A percentile compares a stretch with the other conserved stretches of the same genome.
Conservation (phyloP, 2,329 filamentous ascomycete species). For the Onygenales sp. region DNA sequence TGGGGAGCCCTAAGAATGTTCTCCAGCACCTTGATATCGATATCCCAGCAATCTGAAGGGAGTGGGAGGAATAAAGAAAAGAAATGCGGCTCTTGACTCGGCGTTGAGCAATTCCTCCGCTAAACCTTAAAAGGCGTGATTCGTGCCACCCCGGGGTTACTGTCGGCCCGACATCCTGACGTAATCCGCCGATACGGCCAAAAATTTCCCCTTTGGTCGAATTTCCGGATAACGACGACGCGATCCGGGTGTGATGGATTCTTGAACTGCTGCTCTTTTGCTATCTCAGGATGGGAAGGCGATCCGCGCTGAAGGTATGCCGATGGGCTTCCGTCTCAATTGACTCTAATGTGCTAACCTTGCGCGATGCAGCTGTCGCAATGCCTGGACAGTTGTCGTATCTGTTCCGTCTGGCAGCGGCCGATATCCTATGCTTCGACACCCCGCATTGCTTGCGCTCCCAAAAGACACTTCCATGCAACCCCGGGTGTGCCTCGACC, state of each 20-base stretch:
- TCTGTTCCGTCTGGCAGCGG: conserved; percentile 1
- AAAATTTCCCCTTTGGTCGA: background rate
- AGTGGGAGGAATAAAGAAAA: background rate
- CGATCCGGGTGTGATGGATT: background rate
- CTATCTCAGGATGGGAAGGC: conserved; percentile 8
- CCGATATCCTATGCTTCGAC: background rate
- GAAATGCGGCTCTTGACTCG: background rate
- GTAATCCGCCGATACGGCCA: background rate
- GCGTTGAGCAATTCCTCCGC: background rate
- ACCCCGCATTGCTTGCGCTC: background rate
- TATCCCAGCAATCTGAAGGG: background rate
- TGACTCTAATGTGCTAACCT: background rate
- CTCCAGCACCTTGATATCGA: background rate
- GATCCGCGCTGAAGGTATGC: conserved; percentile 8
- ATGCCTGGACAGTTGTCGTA: conserved; percentile 2
- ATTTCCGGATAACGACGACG: background rate
- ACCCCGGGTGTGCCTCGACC: background rate
- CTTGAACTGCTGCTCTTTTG: background rate
- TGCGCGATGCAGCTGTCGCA: background rate
- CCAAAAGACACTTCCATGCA: background rate
- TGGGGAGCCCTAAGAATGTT: background rate
- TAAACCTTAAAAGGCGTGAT: conserved; percentile 2
- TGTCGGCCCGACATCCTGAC: background rate
- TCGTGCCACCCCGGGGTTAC: background rate
- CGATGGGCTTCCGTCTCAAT: background rate